phyloP scores from a whole-genome alignment of 805 yeast genomes.

The Suhomyces sp. region DNA sequence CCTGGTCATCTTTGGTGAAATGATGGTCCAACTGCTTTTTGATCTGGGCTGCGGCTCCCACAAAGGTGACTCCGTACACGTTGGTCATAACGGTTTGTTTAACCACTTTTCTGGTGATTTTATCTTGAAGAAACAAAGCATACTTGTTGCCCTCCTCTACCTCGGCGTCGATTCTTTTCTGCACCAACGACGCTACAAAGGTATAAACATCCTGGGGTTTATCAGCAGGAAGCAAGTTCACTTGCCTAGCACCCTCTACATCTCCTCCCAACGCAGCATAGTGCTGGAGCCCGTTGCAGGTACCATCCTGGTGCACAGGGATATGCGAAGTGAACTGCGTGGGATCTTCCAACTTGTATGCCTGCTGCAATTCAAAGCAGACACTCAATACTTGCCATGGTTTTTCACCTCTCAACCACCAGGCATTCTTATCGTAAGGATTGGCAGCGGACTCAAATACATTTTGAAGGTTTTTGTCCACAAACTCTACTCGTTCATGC shows the following conservation, averaged over 20 bases:
- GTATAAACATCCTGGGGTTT: slow-evolving; percentile 76
- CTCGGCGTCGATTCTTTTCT: slow-evolving; percentile 50
- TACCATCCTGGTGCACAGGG: slow-evolving; percentile 85
- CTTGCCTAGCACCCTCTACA: slow-evolving; percentile 77
- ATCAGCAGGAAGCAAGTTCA: slow-evolving; percentile 66
- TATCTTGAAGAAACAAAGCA: slow-evolving; percentile 56
- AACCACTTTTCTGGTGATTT: slow-evolving; percentile 80
- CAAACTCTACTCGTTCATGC: slow-evolving; percentile 57
- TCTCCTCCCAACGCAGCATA: slow-evolving; percentile 89
- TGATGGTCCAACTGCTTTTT: slow-evolving; percentile 67
- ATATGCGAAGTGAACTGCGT: slow-evolving; percentile 63
- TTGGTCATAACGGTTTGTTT: slow-evolving; percentile 98
- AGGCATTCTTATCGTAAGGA: slow-evolving; percentile 55
- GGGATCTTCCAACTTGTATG: slow-evolving; percentile 61
- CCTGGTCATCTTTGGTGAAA: slow-evolving; percentile 45
- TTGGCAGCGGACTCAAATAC: slow-evolving; percentile 57
- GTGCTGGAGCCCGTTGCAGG: slow-evolving; percentile 83
- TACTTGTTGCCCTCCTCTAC: slow-evolving; percentile 51
- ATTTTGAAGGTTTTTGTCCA: slow-evolving; percentile 54
- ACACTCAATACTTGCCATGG: slow-evolving; percentile 82
- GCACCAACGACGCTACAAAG: slow-evolving; percentile 65
- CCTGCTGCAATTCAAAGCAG: slow-evolving; percentile 63
- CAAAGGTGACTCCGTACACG: slow-evolving; percentile 93
- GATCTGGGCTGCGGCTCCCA: slow-evolving; percentile 91
- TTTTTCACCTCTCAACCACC: slow-evolving; percentile 76